Evolutionary conservation across 768 basidiomycete species (phyloP).

Genomic region (Trametes cubensis): DNA sequence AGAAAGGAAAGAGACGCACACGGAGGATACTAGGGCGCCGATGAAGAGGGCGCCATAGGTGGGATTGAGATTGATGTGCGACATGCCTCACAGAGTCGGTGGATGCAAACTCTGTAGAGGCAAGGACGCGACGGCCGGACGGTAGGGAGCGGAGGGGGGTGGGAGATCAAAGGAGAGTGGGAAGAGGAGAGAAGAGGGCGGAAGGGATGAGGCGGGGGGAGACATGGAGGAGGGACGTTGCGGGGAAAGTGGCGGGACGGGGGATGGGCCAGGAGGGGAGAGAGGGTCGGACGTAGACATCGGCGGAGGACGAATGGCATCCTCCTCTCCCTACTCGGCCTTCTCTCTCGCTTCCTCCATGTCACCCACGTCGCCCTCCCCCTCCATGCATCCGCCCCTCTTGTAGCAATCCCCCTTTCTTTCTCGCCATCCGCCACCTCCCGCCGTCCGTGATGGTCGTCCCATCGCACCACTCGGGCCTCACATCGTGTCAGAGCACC

Average conservation of each 20-base stretch:
- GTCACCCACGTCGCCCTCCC: not conserved
- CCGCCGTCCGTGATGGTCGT: no score
- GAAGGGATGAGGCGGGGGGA: not conserved
- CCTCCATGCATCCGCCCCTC: not conserved
- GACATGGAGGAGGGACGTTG: conserved; percentile 9
- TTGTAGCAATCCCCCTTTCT: no score
- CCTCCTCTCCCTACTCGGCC: not conserved
- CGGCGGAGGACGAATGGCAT: not conserved
- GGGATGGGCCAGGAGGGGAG: not conserved
- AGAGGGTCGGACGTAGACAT: no score
- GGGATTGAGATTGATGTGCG: conserved; percentile 10
- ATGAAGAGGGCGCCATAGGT: conserved; percentile 28
- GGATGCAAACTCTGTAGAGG: no score
- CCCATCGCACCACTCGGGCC: no score
- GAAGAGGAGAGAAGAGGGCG: not conserved
- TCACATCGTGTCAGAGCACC: no score
- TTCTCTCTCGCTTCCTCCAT: not conserved
- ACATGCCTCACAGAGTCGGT: conserved; percentile 1
- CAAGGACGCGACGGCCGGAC: no score
- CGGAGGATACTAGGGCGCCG: conserved; percentile 24
- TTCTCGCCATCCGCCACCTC: no score
- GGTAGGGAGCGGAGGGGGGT: not conserved
- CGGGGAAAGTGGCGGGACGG: conserved; percentile 6
- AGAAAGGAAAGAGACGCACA: conserved; percentile 14
- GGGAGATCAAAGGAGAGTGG: not conserved